Evolutionary conservation across 768 basidiomycete species (phyloP).

Genomic region (Agaricus bisporus): DNA sequence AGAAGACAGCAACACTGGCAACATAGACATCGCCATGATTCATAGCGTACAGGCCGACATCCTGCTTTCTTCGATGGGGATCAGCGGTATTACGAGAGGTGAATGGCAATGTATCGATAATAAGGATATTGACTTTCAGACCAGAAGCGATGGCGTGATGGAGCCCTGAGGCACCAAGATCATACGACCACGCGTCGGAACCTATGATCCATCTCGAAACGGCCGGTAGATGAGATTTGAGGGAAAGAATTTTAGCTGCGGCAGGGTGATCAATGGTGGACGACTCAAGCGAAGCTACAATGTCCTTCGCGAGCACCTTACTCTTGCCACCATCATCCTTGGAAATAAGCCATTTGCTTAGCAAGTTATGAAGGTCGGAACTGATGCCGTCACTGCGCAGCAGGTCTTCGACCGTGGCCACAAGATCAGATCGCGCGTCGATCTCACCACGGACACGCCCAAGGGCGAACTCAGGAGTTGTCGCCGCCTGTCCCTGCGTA

Average conservation of each 20-base stretch:
- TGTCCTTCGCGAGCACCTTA: conserved; percentile 47
- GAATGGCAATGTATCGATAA: conserved; percentile 91
- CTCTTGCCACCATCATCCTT: conserved; percentile 70
- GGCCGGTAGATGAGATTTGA: conserved; percentile 57
- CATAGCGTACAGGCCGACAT: conserved; percentile 97
- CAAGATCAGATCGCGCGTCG: conserved; percentile 66
- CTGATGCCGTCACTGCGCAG: conserved; percentile 46
- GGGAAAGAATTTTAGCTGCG: conserved; percentile 50
- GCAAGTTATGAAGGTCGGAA: conserved; percentile 57
- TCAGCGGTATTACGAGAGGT: conserved; percentile 65
- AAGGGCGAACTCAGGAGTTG: conserved; percentile 91
- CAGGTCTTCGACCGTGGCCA: conserved; percentile 57
- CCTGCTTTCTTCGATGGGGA: conserved; percentile 82
- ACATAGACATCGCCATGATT: conserved; percentile 97
- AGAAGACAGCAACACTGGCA: conserved; percentile 92
- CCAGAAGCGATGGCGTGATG: conserved; percentile 92
- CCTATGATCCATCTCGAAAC: conserved; percentile 95
- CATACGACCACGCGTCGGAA: conserved; percentile 97
- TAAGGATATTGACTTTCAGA: conserved; percentile 90
- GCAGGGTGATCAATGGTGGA: conserved; percentile 31
- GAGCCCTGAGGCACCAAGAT: conserved; percentile 90
- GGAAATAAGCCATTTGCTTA: conserved; percentile 74
- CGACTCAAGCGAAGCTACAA: conserved; percentile 44
- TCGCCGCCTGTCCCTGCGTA: conserved; percentile 68
- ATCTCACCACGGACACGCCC: conserved; percentile 84